phyloP scores from a whole-genome alignment of 208 protist genomes.

The Porcisia deanei region DNA sequence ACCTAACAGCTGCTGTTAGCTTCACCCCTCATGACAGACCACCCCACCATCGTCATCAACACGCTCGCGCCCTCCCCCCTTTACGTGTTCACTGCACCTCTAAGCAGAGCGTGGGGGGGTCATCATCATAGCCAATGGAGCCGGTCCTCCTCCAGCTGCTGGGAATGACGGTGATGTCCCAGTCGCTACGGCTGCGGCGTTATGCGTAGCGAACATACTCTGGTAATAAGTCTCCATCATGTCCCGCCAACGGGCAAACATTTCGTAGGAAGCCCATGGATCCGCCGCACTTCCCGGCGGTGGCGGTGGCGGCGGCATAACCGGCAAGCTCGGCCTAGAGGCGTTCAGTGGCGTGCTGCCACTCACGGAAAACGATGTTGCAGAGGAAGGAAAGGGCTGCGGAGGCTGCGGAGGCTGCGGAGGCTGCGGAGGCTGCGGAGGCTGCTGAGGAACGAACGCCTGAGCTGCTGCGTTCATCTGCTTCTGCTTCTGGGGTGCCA shows the following conservation, averaged over 20 bases:
- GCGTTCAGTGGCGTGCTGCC: not conserved
- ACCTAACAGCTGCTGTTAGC: not conserved
- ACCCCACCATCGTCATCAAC: not conserved
- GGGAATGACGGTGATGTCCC: not conserved
- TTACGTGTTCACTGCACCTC: not conserved
- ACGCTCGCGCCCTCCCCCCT: not conserved
- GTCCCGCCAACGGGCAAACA: slow-evolving; percentile 40
- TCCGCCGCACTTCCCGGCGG: not conserved
- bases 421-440: not conserved
- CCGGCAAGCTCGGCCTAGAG: not conserved
- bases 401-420: slow-evolving; percentile 8
- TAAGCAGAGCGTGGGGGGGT: not conserved
- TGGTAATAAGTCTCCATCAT: slow-evolving; percentile 43
- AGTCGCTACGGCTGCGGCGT: not conserved
- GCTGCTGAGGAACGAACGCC: slow-evolving; percentile 17
- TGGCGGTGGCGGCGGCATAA: not conserved
- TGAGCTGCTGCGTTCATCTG: slow-evolving; percentile 20
- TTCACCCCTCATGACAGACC: not conserved
- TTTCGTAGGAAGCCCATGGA: slow-evolving; percentile 42
- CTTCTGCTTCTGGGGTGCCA: not conserved
- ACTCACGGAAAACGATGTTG: not conserved
- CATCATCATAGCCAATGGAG: not conserved
- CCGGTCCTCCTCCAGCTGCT: not conserved
- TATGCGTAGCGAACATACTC: slow-evolving; percentile 17
- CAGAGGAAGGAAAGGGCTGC: not conserved